phyloP scores from a whole-genome alignment of 768 basidiomycete genomes.

The Hericium erinaceus region DNA sequence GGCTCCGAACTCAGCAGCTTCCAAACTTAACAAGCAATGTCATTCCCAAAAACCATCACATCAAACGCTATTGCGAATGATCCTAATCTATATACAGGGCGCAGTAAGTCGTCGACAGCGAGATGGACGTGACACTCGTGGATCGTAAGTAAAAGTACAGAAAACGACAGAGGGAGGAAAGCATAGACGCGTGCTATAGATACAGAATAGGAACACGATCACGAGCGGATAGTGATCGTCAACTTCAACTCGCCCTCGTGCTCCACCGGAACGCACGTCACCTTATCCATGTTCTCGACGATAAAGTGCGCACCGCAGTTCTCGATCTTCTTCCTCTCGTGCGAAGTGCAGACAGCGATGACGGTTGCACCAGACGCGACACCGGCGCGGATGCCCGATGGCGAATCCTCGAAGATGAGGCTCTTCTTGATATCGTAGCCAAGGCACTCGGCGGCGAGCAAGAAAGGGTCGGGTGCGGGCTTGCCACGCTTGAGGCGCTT shows the following conservation, averaged over 20 bases:
- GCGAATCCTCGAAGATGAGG: slow-evolving; percentile 72
- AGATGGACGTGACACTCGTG: background rate
- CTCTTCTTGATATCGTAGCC: slow-evolving; percentile 47
- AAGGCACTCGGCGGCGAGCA: slow-evolving; percentile 51
- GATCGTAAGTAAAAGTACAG: background rate
- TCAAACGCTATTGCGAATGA: too few relatives aligned
- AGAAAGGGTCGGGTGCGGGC: slow-evolving; percentile 54
- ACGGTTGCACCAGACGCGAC: slow-evolving; percentile 67
- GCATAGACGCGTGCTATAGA: background rate
- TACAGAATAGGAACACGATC: background rate
- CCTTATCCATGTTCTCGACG: slow-evolving; percentile 44
- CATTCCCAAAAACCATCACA: too few relatives aligned
- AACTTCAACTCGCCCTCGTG: slow-evolving; percentile 27
- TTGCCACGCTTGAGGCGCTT: slow-evolving; percentile 59
- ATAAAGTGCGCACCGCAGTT: slow-evolving; percentile 48
- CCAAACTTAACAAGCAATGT: too few relatives aligned
- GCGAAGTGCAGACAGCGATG: slow-evolving; percentile 69
- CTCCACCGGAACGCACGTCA: slow-evolving; percentile 31
- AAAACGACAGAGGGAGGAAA: background rate
- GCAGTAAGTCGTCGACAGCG: background rate
- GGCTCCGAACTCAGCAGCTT: too few relatives aligned
- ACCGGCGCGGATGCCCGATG: slow-evolving; percentile 56
- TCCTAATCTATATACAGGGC: too few relatives aligned
- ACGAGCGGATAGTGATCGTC: slow-evolving; percentile 25
- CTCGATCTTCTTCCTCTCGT: slow-evolving; percentile 46